Base-by-base conservation (phyloP, 2,329 filamentous ascomycete species). In the Cercospora sojina region DNA sequence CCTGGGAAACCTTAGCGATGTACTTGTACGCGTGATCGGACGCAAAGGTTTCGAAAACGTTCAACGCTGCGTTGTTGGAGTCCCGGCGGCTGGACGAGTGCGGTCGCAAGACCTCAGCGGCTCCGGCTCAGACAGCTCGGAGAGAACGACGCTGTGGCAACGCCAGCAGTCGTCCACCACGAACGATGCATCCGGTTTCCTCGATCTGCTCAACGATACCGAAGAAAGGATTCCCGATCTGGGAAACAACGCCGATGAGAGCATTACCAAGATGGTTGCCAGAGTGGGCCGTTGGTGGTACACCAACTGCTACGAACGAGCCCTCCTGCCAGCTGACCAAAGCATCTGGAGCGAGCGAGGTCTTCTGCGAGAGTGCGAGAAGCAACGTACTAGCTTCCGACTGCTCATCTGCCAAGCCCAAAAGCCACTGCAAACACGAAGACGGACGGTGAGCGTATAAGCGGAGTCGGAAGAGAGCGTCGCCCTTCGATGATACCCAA, bases 201-300 rank as follows among this genome's bases (percentile, higher is more conserved):
- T 58, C 31, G 25, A 49, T 58, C 35, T 58, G 12, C 35, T 59
- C 53, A 51, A 47, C 29, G 32, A 49, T 3, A 51, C 25, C 12
- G 25, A 49, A 12, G 47, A 62, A 3, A 35, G n/a, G 31, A 18
- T 62, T 23, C 47, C 31, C 53, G 69, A 67, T 23, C 63, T 70
- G n/a, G 66, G 65, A 47, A 77, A 77, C n/a, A 77, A 76, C 23
- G 80, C 90, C 23, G 92, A 97, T 71, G 91, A 93, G 75, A 90
- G 88, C 71, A 97, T 98, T 75, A 92, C 92, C 13, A 93, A 92
- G 75, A 96, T 96, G 84, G 93, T 98, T 23, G 90, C 93, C 16
- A 90, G 89, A 69, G 94, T 98, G 10, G 94, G 93, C 1, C 86
- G 95, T 51, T 98, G 94, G 92, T 99, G 95, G 95, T 98, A 97